Evolutionary conservation across 1,284 basidiomycete genomes (phyloP).

Genomic region (Hemileia vastatrix): DNA sequence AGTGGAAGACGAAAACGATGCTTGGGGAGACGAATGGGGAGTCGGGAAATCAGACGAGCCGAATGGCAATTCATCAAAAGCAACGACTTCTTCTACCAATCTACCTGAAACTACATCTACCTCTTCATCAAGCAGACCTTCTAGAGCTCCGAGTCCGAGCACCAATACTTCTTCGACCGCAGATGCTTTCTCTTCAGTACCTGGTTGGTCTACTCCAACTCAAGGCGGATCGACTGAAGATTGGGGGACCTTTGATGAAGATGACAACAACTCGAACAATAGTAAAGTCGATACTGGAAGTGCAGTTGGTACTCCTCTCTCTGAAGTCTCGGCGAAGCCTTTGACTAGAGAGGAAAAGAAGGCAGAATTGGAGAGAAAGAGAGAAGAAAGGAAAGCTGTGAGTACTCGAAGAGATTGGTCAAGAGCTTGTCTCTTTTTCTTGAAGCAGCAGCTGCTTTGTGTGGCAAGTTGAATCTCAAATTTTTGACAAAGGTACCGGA

Average conservation of each 20-base stretch:
- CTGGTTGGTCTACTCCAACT: not conserved
- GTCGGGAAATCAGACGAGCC: not conserved
- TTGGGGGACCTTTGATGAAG: not conserved
- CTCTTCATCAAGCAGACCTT: not conserved
- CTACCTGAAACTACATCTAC: not conserved
- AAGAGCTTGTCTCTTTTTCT: too few species aligned
- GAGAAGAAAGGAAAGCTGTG: slow-evolving; percentile 34
- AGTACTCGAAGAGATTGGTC: too few species aligned
- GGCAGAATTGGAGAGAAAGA: too few species aligned
- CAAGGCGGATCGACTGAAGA: not conserved
- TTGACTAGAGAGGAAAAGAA: slow-evolving; percentile 36
- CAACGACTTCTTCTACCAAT: not conserved
- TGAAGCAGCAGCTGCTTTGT: too few species aligned
- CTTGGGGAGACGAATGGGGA: slow-evolving; percentile 31
- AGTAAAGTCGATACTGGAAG: not conserved
- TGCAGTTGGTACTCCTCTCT: slow-evolving; percentile 5
- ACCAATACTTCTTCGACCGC: not conserved
- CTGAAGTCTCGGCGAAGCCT: slow-evolving; percentile 17
- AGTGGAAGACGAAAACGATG: slow-evolving; percentile 14
- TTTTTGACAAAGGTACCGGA: too few species aligned
- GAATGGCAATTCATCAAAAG: not conserved
- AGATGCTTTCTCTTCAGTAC: slow-evolving; percentile 1
- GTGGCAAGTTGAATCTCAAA: too few species aligned
- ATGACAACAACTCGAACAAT: not conserved
- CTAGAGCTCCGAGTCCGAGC: slow-evolving; percentile 2